Base-by-base conservation (phyloP, 2,329 filamentous ascomycete genomes). In the Aspergillus piperis region DNA sequence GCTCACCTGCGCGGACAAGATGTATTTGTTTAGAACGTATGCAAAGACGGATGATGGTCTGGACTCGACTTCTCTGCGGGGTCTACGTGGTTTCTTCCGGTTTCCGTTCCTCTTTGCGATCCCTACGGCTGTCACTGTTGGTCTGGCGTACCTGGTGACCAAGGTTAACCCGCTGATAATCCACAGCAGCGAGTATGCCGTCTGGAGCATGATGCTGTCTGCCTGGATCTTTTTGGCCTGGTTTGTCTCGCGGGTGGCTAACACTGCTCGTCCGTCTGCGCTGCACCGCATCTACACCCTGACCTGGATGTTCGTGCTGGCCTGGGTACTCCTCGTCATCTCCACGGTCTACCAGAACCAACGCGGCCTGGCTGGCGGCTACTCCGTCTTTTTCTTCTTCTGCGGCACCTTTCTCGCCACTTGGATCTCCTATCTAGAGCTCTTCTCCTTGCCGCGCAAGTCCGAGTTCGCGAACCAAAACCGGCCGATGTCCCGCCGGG, bases 141-240 rank as follows among this genome's bases (percentile, higher is more conserved):
- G 86, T 0, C 81, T 91, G 17, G 89, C 90, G 1, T 90, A 90
- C 66, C 77, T 98, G 54, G 70, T 96, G 44, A 85, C 86, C 39
- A 96, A 95, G 75, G 79, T 94, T 71, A 98, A 98, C 71, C 92
- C 94, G 1, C 85, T 91, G 68, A 92, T 98, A 68, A 81, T 95
- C n/a, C 95, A 97, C 78, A 93, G 91, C 77, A 96, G 90, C 68
- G 84, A 88, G 51, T 98, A 95, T 73, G 83, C 90, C 5, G 89
- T 97, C 70, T 96, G 92, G 91, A 86, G 87, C 27, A 96, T 96
- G 88, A 90, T 92, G 79, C 71, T 94, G 0, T 90, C 90, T 0
- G 82, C 91, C 0, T 96, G 92, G 82, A 87, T 95, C 70, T 88
- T 90, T 61, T 75, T 88, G 19, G 88, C 92, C 49, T 98, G 94